Evolutionary conservation across 345 rosid species (phyloP), one percentile per base, ranked within the genome.

Genomic region (Rhodomyrtus tomentosa): DNA sequence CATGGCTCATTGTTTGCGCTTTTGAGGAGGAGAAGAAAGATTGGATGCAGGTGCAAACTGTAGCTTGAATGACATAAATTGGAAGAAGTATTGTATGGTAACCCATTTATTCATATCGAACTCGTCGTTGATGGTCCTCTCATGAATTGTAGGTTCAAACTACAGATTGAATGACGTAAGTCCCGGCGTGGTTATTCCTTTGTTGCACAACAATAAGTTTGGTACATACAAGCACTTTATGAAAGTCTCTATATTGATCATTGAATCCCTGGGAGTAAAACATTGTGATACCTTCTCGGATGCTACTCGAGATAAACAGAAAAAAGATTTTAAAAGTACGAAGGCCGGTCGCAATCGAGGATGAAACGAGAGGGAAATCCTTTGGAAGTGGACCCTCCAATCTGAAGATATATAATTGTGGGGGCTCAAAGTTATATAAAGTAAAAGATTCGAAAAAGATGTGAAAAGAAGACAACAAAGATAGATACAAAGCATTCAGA

Each of bases 41-140:
- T n/a, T n/a, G 6, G 1, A 62, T 3, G 2, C 7, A 15, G 6
- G 8, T 29, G 0, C 16, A 0, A 29, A 62, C 6, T 0, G 0
- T 32, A 32, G 18, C 16, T 1, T 0, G 29, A 32, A 62, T 5
- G 4, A 16, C 10, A 4, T 29, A 59, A 14, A 29, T n/a, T n/a
- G n/a, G n/a, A n/a, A n/a, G n/a, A n/a, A n/a, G n/a, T n/a, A n/a
- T n/a, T n/a, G n/a, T n/a, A n/a, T n/a, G n/a, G n/a, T n/a, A n/a
- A n/a, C n/a, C n/a, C n/a, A n/a, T 58, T 62, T 62, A 5, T 62
- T 29, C 0, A 7, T 29, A 29, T 0, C 0, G 0, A 20, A 62
- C 15, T 62, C 40, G 29, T 0, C 1, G 0, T 59, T 1, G 21
- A 4, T 59, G 10, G 2, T 29, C 22, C 15, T 1, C 20, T 62